Evolutionary conservation across 495 filamentous ascomycete species (phyloP), one percentile per base, ranked within the genome.

Genomic region (Penicillium salamii): DNA sequence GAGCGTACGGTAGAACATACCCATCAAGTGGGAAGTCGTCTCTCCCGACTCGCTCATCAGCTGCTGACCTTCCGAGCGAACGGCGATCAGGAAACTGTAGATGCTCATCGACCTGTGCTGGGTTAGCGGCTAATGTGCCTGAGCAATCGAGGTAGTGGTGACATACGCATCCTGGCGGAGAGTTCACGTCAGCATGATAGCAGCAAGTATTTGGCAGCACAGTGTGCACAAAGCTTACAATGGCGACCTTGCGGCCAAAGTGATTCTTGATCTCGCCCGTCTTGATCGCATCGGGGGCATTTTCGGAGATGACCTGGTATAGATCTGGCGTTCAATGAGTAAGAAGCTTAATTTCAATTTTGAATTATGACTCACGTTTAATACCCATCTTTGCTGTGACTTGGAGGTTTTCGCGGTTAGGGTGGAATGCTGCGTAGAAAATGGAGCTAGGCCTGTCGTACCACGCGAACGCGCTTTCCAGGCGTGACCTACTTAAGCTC

Each of bases 1-100:
- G 2, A 98, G 79, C 1, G 93, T 98, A 53, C 93, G 93, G 77
- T 98, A 98, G 73, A 98, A 98, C 86, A 98, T 91, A 55, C 93
- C 93, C 92, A 97, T 96, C 15, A 98, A 74, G 67, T 98, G 93
- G 7, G 93, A 97, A 0, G 93, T 98, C 1, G 93, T 98, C 55
- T 97, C 91, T 55, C 93, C 93, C 33, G 80, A 83, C 54, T 98
- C 93, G 61, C 82, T 91, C 80, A 84, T 97, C 50, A 98, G 82
- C 69, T 96, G 91, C 68, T 98, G 88, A 52, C 93, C 93, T 57
- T 95, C 90, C 49, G 90, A 96, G 41, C 93, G 91, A 32, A 98
- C 93, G 13, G 95, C 95, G 59, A 98, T 90, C 36, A 98, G 82
- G 77, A 98, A 98, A 72, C 87, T 91, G 79, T 98, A 98, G 63